Percentiles rank a stretch among this genome's conserved stretches.
Conservation (phyloP, 257 asterid species). For the Solanum clarkiae region DNA sequence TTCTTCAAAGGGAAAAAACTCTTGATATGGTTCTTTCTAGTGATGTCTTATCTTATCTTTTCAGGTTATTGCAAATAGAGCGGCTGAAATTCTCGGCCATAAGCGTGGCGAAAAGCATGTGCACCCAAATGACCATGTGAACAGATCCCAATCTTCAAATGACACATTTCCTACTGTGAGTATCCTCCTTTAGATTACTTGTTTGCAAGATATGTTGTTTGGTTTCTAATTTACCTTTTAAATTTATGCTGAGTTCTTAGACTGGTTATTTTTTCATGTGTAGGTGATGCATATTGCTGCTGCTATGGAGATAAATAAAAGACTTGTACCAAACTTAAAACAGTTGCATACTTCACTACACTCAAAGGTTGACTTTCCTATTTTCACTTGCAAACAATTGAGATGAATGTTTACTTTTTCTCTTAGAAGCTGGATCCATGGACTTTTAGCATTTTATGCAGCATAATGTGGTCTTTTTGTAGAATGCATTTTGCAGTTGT, state of each 20-base stretch:
- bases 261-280: not conserved
- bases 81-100: slow-evolving; percentile 5
- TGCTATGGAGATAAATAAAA: slow-evolving; percentile 69
- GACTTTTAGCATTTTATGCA: not conserved
- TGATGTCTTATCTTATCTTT: not conserved
- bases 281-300: slow-evolving; percentile 99
- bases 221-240: not conserved
- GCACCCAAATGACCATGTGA: slow-evolving; percentile 14
- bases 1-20: not conserved
- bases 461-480: not conserved
- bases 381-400: not conserved
- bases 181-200: not conserved
- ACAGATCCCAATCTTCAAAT: slow-evolving; percentile 9
- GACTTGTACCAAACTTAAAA: slow-evolving; percentile 73
- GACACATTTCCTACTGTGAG: slow-evolving; percentile 11
- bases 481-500: not conserved
- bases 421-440: not conserved
- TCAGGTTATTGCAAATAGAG: slow-evolving; percentile 8
- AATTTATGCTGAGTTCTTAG: not conserved
- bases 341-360: slow-evolving; percentile 63
- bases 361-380: not conserved
- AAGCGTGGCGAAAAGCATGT: slow-evolving; percentile 2
- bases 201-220: not conserved
- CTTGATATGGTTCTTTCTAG: not conserved
- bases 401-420: not conserved